Conservation (phyloP, 768 basidiomycete genomes). For the Bullera alba region DNA sequence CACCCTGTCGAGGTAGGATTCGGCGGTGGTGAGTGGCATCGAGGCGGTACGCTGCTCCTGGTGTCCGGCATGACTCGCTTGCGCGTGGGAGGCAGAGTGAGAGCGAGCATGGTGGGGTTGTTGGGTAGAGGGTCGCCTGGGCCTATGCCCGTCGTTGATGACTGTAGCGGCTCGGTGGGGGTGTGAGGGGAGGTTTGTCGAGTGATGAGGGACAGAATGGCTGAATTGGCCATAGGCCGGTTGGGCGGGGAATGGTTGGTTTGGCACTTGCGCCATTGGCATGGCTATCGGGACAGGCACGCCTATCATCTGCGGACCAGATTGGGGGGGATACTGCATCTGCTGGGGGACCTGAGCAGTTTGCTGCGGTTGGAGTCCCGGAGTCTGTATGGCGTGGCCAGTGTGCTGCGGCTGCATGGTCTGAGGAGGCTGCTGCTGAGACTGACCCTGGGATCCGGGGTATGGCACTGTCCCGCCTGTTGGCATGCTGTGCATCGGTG, state of each 20-base stretch:
- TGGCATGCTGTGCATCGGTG: no score
- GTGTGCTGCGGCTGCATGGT: slow-evolving; percentile 1
- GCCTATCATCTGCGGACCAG: no score
- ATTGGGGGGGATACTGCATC: background rate
- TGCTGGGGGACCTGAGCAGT: background rate
- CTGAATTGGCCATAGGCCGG: background rate
- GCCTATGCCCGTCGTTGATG: background rate
- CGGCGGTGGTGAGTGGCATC: slow-evolving; percentile 21
- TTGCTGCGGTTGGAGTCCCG: background rate
- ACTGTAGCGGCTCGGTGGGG: background rate
- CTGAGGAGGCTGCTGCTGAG: background rate
- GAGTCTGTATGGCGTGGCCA: background rate
- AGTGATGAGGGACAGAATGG: background rate
- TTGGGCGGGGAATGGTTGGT: slow-evolving; percentile 6
- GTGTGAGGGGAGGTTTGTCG: slow-evolving; percentile 1
- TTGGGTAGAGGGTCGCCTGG: background rate
- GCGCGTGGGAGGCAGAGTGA: slow-evolving; percentile 1
- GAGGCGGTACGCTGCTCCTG: background rate
- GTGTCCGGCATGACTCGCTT: no score
- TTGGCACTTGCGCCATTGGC: no score
- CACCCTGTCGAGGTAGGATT: slow-evolving; percentile 56
- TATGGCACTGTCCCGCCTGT: no score
- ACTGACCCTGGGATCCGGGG: background rate
- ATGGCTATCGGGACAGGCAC: no score
- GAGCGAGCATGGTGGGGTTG: background rate